Conservation (phyloP, 257 asterid species). For the Prunella vulgaris region DNA sequence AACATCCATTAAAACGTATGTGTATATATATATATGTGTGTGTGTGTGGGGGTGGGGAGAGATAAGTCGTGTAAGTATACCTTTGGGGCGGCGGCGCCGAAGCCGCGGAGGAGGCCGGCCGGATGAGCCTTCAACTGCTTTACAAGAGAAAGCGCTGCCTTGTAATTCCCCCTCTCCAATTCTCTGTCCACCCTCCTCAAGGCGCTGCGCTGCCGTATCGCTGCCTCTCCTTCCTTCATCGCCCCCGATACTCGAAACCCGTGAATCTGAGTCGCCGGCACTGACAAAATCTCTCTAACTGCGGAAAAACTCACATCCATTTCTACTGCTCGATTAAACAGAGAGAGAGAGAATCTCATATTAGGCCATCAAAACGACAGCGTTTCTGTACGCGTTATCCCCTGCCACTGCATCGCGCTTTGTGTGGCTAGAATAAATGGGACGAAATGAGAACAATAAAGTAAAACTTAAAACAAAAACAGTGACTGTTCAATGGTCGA, state of each 20-base stretch:
- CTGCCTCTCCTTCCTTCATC: slow-evolving; percentile 26
- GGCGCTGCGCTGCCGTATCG: slow-evolving; percentile 41
- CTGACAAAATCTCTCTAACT: slow-evolving; percentile 13
- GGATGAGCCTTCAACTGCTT: slow-evolving; percentile 56
- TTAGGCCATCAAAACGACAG: slow-evolving; percentile 17
- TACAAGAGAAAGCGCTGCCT: slow-evolving; percentile 49
- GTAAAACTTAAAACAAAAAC: background rate
- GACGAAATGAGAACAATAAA: background rate
- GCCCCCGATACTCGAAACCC: slow-evolving; percentile 17
- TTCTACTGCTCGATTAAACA: background rate
- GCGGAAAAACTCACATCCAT: slow-evolving; percentile 18
- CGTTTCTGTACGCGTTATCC: slow-evolving; percentile 21
- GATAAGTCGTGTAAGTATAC: background rate
- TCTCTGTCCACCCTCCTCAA: slow-evolving; percentile 56
- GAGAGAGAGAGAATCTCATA: slow-evolving; percentile 6
- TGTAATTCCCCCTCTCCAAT: slow-evolving; percentile 53
- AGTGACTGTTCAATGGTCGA: background rate
- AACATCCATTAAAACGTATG: background rate
- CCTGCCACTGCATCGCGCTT: background rate
- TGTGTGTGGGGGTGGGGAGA: too few relatives aligned
- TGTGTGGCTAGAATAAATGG: slow-evolving; percentile 26
- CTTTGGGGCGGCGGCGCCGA: slow-evolving; percentile 46
- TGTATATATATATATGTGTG: too few relatives aligned
- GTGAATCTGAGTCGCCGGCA: slow-evolving; percentile 18
- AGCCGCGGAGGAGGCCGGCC: slow-evolving; percentile 58